phyloP scores from a whole-genome alignment of 179 eudicot species.

The Beta corolliflora region DNA sequence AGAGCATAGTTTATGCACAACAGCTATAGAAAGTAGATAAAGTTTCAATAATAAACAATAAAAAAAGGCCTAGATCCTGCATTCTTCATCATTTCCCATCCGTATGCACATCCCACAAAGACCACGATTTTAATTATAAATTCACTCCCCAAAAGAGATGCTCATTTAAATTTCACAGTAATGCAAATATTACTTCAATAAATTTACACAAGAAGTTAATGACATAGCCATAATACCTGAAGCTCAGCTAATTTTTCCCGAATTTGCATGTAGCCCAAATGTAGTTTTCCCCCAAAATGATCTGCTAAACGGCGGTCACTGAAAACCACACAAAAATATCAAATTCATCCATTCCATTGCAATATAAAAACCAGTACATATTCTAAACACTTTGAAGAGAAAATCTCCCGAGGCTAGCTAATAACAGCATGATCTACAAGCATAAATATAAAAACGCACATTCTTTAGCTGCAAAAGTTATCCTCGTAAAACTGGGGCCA shows the following conservation, averaged over 20 bases:
- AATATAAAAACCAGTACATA: constrained; percentile 7
- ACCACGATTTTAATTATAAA: not conserved
- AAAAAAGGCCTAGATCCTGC: not conserved
- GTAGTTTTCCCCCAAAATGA: constrained; percentile 99
- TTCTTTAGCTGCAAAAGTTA: constrained; percentile 90
- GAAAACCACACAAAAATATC: constrained; percentile 43
- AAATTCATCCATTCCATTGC: constrained; percentile 26
- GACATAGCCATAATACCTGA: constrained; percentile 50
- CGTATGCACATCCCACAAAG: constrained; percentile 2
- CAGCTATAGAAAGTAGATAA: too few species aligned
- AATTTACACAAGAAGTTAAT: not conserved
- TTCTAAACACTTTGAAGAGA: constrained; percentile 7
- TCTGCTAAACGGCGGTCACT: constrained; percentile 99
- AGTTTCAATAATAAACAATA: too few species aligned
- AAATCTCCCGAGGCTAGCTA: constrained; percentile 41
- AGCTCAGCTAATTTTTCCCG: constrained; percentile 95
- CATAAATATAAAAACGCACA: constrained; percentile 82
- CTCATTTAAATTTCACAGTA: not conserved
- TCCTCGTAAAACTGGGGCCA: constrained; percentile 98
- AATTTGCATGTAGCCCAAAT: constrained; percentile 97
- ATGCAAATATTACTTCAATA: not conserved
- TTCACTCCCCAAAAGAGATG: constrained; percentile 1
- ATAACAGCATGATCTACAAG: constrained; percentile 63
- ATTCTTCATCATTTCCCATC: not conserved
- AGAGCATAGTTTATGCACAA: not conserved